A percentile compares a stretch with the other conserved stretches of the same genome.
phyloP scores from a whole-genome alignment of 108 stramenopile genomes.

The Poteriospumella lacustris region DNA sequence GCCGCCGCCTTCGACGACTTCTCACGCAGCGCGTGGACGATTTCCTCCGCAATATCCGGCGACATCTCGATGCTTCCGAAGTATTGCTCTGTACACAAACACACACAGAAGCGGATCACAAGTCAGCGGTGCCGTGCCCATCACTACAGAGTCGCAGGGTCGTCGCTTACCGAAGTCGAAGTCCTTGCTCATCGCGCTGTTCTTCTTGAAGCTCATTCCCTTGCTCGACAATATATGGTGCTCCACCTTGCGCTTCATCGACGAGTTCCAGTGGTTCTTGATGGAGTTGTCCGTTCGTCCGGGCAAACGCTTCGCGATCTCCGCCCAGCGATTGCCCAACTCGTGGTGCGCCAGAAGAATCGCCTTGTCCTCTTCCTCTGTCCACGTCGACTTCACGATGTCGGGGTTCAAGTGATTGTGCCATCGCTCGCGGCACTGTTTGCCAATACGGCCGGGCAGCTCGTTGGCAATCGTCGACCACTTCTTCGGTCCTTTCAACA shows the following conservation, averaged over 20 bases:
- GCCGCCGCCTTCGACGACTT: too few relatives aligned
- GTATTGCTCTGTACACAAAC: too few relatives aligned
- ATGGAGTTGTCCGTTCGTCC: constrained; percentile 91
- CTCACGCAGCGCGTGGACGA: too few relatives aligned
- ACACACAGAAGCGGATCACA: too few relatives aligned
- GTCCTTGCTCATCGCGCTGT: too few relatives aligned
- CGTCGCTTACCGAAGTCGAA: too few relatives aligned
- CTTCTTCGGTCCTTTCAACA: constrained; percentile 56
- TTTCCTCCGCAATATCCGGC: too few relatives aligned
- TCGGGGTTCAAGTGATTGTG: constrained; percentile 77
- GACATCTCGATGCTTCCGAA: too few relatives aligned
- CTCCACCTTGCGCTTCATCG: constrained; percentile 66
- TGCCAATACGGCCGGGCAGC: constrained; percentile 75
- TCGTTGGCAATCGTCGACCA: not conserved
- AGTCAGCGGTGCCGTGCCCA: too few relatives aligned
- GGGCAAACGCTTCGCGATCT: constrained; percentile 70
- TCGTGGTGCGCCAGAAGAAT: constrained; percentile 68
- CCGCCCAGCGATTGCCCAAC: constrained; percentile 85
- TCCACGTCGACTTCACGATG: constrained; percentile 79
- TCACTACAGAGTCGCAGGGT: too few relatives aligned
- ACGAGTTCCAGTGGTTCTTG: constrained; percentile 94
- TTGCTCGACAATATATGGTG: not conserved
- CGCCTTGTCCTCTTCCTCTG: constrained; percentile 73
- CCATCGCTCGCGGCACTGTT: constrained; percentile 99
- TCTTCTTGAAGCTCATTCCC: too few relatives aligned